Base-by-base conservation (phyloP, 176 grass and related monocot species). In the Avena atlantica region DNA sequence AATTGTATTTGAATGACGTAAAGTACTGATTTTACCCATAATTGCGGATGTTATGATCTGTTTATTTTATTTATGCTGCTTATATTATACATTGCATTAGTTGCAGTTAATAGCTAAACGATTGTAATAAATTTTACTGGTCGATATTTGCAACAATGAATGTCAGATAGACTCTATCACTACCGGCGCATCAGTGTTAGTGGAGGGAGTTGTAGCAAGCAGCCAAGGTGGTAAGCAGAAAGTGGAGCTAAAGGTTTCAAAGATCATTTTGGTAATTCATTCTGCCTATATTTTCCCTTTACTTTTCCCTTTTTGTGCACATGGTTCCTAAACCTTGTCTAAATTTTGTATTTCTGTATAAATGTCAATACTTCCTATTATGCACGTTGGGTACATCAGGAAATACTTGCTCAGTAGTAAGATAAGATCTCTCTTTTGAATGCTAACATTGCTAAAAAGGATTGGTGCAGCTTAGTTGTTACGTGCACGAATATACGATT, bases 171-270 rank as follows among this genome's bases (percentile, higher is more conserved):
- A 98, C 52, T 98, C 90, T 91, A 67, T 98, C 74, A 86, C 90
- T 77, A 92, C 92, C 5, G 96, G 96, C 8, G 84, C 93, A 79
- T 98, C 96, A 84, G 90, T 98, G 74, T 52, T 95, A 82, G 89
- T 98, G 71, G 93, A 95, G 73, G 96, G 96, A 61, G 81, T 87
- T 83, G 89, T 98, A 20, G 88, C 91, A 80, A 89, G 88, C 60
- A 98, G 96, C 89, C 96, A 98, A 91, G 96, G 96, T 1, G 80
- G 90, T 80, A 96, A 98, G 88, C 96, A 98, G 84, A 98, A 95
- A 88, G 89, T 98, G 74, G 96, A 98, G 63, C 51, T 98, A 87
- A 96, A 95, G 82, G 93, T 96, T 80, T 89, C 96, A 79, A 91
- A 85, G 80, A 93, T 98, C 62, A 69, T 76, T 67, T 29, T 94